Evolutionary conservation across 164 flowering plant genomes (phyloP), one percentile per base, ranked within the genome.

Genomic region (Nelumbo lutea): DNA sequence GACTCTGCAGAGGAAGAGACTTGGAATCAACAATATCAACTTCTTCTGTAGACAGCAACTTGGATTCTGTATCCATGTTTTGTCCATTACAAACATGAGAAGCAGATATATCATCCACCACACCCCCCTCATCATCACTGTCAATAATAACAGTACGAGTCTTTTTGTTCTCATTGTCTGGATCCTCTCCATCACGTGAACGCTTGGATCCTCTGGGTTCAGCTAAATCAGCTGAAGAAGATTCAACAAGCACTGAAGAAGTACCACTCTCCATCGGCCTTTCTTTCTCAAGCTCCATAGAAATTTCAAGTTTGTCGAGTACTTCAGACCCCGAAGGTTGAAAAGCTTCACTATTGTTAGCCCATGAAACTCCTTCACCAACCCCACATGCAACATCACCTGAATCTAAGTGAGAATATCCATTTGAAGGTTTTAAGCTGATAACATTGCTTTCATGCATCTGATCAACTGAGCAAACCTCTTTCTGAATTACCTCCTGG

Each of bases 161-260:
- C 72, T 76, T 83, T 77, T 85, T 90, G 70, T 56, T 77, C 62
- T 78, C 84, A 76, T 6, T 53, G 10, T 68, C 76, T 13, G 63
- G 68, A 57, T 79, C 88, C 69, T 77, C 83, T 67, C 47, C 56
- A 41, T 82, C 90, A 73, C 46, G 78, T 41, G 75, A 66, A 65
- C 83, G 91, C 78, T 88, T 91, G 48, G 65, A 74, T 27, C 82
- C 89, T 71, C 75, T 74, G 0, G 69, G 45, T 71, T 79, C 84
- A 76, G 62, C 62, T 51, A 61, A 68, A 56, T 78, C 77, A 68
- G 73, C 68, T n/a, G 68, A 71, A 53, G 65, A 52, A 44, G 79
- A 71, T 59, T 70, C 79, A 70, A 70, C 70, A 67, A 69, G 62
- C 65, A 70, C 76, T 44, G 75, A 65, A 39, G 78, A 60, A 73